These are phyloP conservation scores for Barnettozyma sp. DNA, from an alignment of 805 yeast species.

Conservation along the genomic window DNA sequence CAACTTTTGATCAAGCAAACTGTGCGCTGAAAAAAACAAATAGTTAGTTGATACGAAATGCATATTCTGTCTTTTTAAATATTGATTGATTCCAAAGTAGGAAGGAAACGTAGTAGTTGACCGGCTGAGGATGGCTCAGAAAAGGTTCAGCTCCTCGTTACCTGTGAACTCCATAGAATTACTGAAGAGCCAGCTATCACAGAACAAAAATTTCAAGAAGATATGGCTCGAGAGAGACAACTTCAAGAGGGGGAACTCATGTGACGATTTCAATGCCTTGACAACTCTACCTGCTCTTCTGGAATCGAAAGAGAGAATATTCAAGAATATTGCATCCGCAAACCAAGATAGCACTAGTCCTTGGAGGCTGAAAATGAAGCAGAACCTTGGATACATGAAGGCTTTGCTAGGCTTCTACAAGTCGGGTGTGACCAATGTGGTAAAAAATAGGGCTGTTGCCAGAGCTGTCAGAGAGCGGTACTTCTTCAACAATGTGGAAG, in stretches of 20 bases:
- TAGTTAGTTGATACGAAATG: too few species aligned
- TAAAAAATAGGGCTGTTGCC: conserved; percentile 36
- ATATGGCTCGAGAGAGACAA: conserved; percentile 4
- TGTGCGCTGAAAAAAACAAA: neutral
- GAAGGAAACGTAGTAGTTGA: too few species aligned
- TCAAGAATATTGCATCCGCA: conserved; percentile 22
- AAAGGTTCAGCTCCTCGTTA: conserved; percentile 2
- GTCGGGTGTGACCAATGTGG: conserved; percentile 49
- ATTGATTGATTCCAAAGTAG: too few species aligned
- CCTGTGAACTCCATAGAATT: neutral
- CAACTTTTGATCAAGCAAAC: neutral
- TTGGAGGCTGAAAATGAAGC: conserved; percentile 26
- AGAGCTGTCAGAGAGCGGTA: conserved; percentile 24
- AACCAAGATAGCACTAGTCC: conserved; percentile 16
- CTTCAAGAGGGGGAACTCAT: too few species aligned
- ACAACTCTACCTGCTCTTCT: conserved; percentile 6
- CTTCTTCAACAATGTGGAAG: conserved; percentile 23
- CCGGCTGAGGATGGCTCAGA: neutral
- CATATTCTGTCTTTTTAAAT: too few species aligned
- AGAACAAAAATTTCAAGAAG: conserved; percentile 1
- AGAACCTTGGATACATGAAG: conserved; percentile 39
- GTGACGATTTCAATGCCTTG: conserved; percentile 8
- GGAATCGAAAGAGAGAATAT: conserved; percentile 11
- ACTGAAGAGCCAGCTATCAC: conserved; percentile 1
- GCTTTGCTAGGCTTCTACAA: conserved; percentile 46